Base-by-base conservation (phyloP, 2,329 filamentous ascomycete species). In the Pseudogymnoascus sp. region DNA sequence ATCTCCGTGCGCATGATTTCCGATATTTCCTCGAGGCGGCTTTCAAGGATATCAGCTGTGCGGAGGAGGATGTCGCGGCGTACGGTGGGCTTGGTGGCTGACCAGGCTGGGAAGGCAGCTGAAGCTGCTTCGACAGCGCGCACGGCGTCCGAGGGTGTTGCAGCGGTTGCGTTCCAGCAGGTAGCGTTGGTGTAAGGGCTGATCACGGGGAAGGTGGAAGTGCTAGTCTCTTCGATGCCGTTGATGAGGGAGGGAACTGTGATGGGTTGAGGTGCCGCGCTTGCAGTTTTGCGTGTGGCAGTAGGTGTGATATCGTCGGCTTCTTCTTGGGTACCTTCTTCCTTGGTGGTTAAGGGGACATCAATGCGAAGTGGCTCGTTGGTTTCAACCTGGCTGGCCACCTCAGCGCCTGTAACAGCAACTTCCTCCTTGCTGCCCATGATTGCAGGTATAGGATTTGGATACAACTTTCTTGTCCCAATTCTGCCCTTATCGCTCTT, bases 51-150 rank as follows among this genome's bases (percentile, higher is more conserved):
- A 59, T 81, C 78, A 4, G 82, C 82, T 0, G 83, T 80, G 67
- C 79, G 80, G 28, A 81, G 71, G 42, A 87, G 73, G 64, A 87
- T 82, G 62, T 80, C 76, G 62, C 82, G 79, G 60, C 82, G 80
- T 1, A 75, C 70, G 25, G 75, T 70, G 1, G 81, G 78, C 67
- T 81, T 84, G 12, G 78, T 81, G 65, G 80, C 79, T 11, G 79
- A 76, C 85, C 85, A 88, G 60, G 78, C 70, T 7, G 78, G 78
- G 72, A 86, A 84, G 0, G 85, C 84, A 22, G 76, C 74, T 58
- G 82, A 72, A 0, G 85, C 84, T 4, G 80, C 75, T 14, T 77
- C 74, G n/a, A 82, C 75, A 6, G 84, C 84, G 58, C 75, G 72
- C 5, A 76, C 70, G 41, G 80, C 83, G 67, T 86, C 79, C 5